A percentile compares a stretch with the other conserved stretches of the same genome.
These are phyloP conservation scores for Gossypium armourianum DNA, from an alignment of 441 rosid species.

Conservation along the genomic window DNA sequence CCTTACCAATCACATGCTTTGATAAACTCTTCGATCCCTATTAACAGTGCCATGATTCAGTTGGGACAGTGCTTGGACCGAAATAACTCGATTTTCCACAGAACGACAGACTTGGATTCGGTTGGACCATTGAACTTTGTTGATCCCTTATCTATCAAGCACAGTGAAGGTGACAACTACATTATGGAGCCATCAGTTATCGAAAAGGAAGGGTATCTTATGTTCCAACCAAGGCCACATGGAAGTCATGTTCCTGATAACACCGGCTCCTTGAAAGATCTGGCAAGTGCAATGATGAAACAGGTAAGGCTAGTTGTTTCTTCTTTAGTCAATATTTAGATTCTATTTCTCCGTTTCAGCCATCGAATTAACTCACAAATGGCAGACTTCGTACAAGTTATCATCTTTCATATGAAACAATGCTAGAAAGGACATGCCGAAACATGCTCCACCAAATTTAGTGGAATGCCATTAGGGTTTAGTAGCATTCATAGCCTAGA, in stretches of 20 bases:
- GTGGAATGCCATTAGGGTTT: background rate
- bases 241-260: conserved; percentile 30
- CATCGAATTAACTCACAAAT: background rate
- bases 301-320: conserved; percentile 30
- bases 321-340: background rate
- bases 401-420: background rate
- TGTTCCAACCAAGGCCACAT: conserved; percentile 36
- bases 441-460: background rate
- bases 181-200: conserved; percentile 27
- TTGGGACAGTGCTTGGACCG: conserved; percentile 29
- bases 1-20: conserved; percentile 26
- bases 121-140: conserved; percentile 27
- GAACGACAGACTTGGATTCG: conserved; percentile 32
- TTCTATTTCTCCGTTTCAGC: background rate
- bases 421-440: background rate
- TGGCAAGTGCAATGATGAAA: conserved; percentile 46
- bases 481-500: background rate
- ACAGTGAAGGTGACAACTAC: conserved; percentile 26
- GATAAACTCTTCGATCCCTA: conserved; percentile 23
- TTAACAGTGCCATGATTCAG: conserved; percentile 19
- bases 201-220: conserved; percentile 30
- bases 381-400: background rate
- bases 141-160: conserved; percentile 28
- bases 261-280: conserved; percentile 52
- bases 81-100: conserved; percentile 26